Conservation (phyloP, 371 early-diverging fungal species). For the Lichtheimia hyalospora region DNA sequence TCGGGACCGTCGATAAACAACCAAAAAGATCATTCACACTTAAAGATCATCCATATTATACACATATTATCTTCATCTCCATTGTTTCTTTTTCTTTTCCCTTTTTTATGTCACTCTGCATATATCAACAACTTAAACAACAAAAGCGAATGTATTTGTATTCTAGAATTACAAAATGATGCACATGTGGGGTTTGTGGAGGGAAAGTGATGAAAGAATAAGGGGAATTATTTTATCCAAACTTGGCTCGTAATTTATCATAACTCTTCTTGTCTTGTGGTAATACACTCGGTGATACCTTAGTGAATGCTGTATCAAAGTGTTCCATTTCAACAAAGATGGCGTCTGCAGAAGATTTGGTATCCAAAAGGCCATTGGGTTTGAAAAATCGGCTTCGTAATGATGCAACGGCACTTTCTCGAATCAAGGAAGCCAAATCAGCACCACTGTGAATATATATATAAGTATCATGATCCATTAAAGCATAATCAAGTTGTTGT, state of each 20-base stretch:
- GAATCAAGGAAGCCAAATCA: constrained; percentile 89
- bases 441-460: constrained; percentile 75
- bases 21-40: neutral
- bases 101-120: neutral
- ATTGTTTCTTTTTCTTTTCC: neutral
- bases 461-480: neutral
- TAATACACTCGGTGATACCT: constrained; percentile 83
- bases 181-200: too few species aligned
- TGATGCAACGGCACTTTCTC: constrained; percentile 89
- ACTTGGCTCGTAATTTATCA: constrained; percentile 15
- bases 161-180: neutral
- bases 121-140: neutral
- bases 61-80: constrained; percentile 2
- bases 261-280: constrained; percentile 37
- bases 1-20: constrained; percentile 79
- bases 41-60: neutral
- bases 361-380: constrained; percentile 19
- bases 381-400: constrained; percentile 65
- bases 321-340: constrained; percentile 68
- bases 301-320: constrained; percentile 81
- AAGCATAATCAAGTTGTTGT: neutral
- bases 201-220: too few species aligned
- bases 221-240: constrained; percentile 10
- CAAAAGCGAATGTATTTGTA: constrained; percentile 1
- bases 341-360: constrained; percentile 15